A percentile compares a stretch with the other conserved stretches of the same genome.
These are phyloP conservation scores for Leccinum imitatum DNA, from an alignment of 768 basidiomycete genomes.

Conservation along the genomic window DNA sequence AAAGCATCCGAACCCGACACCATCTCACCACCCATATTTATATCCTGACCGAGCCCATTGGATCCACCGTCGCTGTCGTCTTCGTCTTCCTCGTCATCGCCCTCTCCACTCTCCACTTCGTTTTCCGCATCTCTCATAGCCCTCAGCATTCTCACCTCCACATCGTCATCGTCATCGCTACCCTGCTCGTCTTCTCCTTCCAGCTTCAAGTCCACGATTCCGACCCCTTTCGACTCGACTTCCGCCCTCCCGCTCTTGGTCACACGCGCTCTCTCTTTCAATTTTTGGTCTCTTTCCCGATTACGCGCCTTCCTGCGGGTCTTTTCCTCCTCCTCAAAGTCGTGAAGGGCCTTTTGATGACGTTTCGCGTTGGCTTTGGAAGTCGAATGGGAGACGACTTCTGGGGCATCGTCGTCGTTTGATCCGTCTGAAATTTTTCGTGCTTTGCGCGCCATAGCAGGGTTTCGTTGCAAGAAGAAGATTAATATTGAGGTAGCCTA, in stretches of 20 bases:
- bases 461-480: not conserved
- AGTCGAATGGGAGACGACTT: slow-evolving; percentile 46
- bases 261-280: slow-evolving; percentile 48
- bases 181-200: slow-evolving; percentile 26
- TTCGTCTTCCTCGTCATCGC: slow-evolving; percentile 14
- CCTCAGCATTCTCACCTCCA: slow-evolving; percentile 28
- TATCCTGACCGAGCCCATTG: slow-evolving; percentile 5
- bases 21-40: slow-evolving; percentile 4
- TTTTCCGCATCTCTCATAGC: slow-evolving; percentile 29
- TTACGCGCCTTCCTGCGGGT: slow-evolving; percentile 45
- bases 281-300: slow-evolving; percentile 44
- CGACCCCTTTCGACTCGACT: slow-evolving; percentile 17
- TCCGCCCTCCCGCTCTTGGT: slow-evolving; percentile 12
- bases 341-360: slow-evolving; percentile 36
- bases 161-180: slow-evolving; percentile 19
- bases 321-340: slow-evolving; percentile 39
- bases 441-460: slow-evolving; percentile 21
- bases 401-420: slow-evolving; percentile 49
- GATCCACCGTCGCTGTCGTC: slow-evolving; percentile 12
- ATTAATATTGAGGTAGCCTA: too few species aligned
- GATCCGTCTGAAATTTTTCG: slow-evolving; percentile 15
- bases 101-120: slow-evolving; percentile 17
- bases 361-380: slow-evolving; percentile 44
- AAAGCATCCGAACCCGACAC: slow-evolving; percentile 16
- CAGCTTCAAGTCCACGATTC: slow-evolving; percentile 4